Conservation (phyloP, 2,329 filamentous ascomycete genomes). For the Ceratocystis huliohia region DNA sequence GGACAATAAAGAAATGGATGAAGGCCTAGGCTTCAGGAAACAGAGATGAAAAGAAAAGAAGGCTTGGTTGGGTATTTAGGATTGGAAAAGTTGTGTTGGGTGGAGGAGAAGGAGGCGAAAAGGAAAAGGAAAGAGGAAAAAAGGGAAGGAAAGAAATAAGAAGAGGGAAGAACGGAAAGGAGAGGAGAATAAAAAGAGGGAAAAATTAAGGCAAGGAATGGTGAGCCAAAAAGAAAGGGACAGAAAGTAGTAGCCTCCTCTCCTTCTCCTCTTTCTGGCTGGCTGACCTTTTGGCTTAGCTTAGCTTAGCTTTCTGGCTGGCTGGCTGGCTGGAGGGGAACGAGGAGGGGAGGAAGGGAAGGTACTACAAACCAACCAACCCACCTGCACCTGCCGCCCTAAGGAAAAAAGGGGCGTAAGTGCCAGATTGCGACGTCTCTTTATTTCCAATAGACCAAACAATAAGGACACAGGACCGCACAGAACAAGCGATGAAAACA, state of each 20-base stretch:
- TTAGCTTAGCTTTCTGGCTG: neutral
- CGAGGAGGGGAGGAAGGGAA: neutral
- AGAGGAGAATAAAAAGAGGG: conserved; percentile 13
- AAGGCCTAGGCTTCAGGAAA: conserved; percentile 16
- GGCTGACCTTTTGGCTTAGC: neutral
- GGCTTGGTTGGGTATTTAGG: conserved; percentile 20
- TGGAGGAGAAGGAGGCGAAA: conserved; percentile 5
- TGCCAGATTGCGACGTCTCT: conserved; percentile 4
- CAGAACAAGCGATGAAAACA: neutral
- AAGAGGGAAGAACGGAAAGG: neutral
- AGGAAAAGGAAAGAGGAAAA: conserved; percentile 6
- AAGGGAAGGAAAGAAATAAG: conserved; percentile 6
- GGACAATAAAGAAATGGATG: conserved; percentile 18
- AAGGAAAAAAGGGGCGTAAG: neutral
- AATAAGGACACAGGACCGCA: neutral
- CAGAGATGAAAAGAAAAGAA: conserved; percentile 13
- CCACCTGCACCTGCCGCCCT: neutral
- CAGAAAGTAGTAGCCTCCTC: neutral
- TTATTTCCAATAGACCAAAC: neutral
- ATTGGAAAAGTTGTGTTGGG: conserved; percentile 17
- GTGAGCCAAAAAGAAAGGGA: conserved; percentile 9
- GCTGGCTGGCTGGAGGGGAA: neutral
- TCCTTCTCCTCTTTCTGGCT: neutral
- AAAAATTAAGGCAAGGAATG: conserved; percentile 10
- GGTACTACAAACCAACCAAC: neutral